Base-by-base conservation (phyloP, 1,284 basidiomycete genomes). In the Cryptococcus sp. region DNA sequence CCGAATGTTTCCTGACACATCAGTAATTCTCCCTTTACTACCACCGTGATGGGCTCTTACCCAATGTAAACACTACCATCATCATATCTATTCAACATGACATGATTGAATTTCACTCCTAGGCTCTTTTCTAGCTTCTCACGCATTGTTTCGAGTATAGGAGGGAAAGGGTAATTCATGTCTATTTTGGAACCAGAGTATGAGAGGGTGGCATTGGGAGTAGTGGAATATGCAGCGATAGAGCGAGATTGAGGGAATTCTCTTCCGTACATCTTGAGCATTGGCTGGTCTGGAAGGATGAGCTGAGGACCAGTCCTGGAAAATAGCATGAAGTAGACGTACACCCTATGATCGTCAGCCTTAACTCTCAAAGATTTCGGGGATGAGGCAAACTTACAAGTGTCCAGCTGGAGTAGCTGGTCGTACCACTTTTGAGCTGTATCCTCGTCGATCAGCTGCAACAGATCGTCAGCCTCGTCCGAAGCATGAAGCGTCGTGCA, bases 31-130 rank as follows among this genome's bases (percentile, higher is more conserved):
- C 38, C n/a, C 38, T 10, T 2, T 2, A 41, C 1, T 10, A n/a
- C 38, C 38, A n/a, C 38, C 10, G n/a, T 37, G 7, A 50, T 10
- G n/a, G 1, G 1, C n/a, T 65, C 71, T 54, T 46, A 76, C 77
- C 79, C 79, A 31, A 81, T 81, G 55, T 81, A 79, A 10, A 81
- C 73, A 13, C 49, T 53, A 2, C 81, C 82, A 60, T 79, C 72
- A 50, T 79, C 79, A 62, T 82, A 83, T 23, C 71, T 65, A 55
- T 83, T 83, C 59, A 82, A 66, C 80, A 83, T 80, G 57, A 75
- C 74, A 59, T 82, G 80, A 53, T 82, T 82, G 71, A 83, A 83
- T 32, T 58, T 63, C 4, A 79, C 78, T 0, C 78, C 79, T 4
- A 83, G 58, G 14, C 62, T 65, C 1, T 60, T 61, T 45, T 80